Evolutionary conservation across 2,329 filamentous ascomycete genomes (phyloP).

Genomic region (Lachnellula hyalina): DNA sequence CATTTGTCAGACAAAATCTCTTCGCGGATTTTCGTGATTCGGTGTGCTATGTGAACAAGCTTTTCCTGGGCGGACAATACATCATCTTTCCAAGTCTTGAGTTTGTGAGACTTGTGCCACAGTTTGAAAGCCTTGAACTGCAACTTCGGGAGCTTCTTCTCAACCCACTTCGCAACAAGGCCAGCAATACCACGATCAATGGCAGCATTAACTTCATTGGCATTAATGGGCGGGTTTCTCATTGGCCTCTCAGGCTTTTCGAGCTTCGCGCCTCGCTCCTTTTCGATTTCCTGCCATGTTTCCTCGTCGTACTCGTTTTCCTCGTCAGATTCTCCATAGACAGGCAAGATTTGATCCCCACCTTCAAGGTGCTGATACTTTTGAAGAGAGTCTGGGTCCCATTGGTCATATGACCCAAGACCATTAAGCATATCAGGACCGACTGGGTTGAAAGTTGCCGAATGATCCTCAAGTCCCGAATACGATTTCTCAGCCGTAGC

Average conservation of each 20-base stretch:
- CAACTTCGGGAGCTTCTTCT: slow-evolving; percentile 50
- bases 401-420: slow-evolving; percentile 8
- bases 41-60: slow-evolving; percentile 40
- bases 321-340: slow-evolving; percentile 50
- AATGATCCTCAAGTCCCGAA: neutral
- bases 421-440: slow-evolving; percentile 7
- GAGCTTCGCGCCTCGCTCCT: slow-evolving; percentile 36
- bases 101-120: slow-evolving; percentile 54
- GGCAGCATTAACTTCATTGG: slow-evolving; percentile 43
- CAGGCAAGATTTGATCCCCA: slow-evolving; percentile 41
- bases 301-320: slow-evolving; percentile 51
- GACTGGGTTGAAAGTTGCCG: slow-evolving; percentile 12
- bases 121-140: slow-evolving; percentile 51
- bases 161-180: slow-evolving; percentile 51
- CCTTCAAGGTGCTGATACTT: slow-evolving; percentile 38
- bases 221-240: slow-evolving; percentile 33
- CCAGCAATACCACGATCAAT: slow-evolving; percentile 50
- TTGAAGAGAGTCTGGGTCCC: slow-evolving; percentile 29
- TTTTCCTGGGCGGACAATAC: slow-evolving; percentile 40
- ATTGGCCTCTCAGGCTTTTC: slow-evolving; percentile 31
- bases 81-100: slow-evolving; percentile 33
- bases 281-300: slow-evolving; percentile 57
- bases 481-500: neutral
- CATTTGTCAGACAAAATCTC: slow-evolving; percentile 51
- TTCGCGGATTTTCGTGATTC: slow-evolving; percentile 50